phyloP scores from a whole-genome alignment of 78 protist species.

The Dictyostelium capitatum region DNA sequence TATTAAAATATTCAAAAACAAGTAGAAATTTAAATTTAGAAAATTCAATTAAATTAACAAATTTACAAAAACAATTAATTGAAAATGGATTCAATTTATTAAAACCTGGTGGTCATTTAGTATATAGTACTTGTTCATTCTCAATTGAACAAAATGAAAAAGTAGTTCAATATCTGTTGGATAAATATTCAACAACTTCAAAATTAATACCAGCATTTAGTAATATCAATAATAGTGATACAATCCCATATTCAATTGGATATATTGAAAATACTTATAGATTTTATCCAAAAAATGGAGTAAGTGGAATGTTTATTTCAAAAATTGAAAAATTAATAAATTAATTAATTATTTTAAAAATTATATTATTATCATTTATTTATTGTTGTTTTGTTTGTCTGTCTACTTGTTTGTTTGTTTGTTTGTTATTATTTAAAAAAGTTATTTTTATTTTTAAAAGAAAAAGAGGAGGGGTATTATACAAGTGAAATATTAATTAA shows the following conservation, averaged over 20 bases:
- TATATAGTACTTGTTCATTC: conserved; percentile 87
- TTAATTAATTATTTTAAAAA: neutral
- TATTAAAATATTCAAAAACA: conserved; percentile 39
- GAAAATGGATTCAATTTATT: conserved; percentile 70
- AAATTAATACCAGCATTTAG: conserved; percentile 56
- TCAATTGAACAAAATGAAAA: conserved; percentile 82
- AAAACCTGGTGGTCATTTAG: conserved; percentile 82
- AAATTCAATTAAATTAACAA: conserved; percentile 20
- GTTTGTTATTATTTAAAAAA: neutral
- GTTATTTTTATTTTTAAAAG: neutral
- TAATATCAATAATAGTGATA: neutral
- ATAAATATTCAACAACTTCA: conserved; percentile 6
- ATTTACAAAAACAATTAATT: conserved; percentile 69
- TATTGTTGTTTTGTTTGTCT: neutral
- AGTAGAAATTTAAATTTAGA: conserved; percentile 42
- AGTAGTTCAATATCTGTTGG: conserved; percentile 66
- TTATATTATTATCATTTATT: neutral
- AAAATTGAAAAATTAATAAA: conserved; percentile 32
- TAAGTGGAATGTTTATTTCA: conserved; percentile 81
- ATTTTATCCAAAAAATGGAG: conserved; percentile 81
- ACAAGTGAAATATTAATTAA: conserved; percentile 16
- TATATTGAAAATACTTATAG: conserved; percentile 62
- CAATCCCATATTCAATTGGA: conserved; percentile 45
- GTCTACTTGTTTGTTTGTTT: neutral
- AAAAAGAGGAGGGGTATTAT: neutral